A percentile compares a stretch with the other conserved stretches of the same genome.
Evolutionary conservation across 2,329 filamentous ascomycete species (phyloP).

Genomic region (Parascedosporium putredinis): DNA sequence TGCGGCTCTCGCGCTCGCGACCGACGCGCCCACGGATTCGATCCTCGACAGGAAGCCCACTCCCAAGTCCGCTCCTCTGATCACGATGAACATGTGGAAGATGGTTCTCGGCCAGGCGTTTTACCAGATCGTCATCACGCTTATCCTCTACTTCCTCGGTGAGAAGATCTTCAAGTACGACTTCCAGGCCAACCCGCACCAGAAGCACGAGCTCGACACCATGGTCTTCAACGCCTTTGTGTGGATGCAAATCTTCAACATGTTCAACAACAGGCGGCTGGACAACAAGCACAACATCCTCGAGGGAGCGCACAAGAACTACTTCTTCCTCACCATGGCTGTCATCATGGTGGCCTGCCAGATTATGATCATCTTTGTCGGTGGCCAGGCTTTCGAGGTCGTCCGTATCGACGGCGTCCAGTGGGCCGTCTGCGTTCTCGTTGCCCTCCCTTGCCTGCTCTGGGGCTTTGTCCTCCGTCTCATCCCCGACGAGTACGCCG

Average conservation of each 20-base stretch:
- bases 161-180: slow-evolving; percentile 42
- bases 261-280: slow-evolving; percentile 54
- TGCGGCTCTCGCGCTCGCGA: slow-evolving; percentile 53
- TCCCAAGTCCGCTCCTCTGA: slow-evolving; percentile 58
- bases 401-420: slow-evolving; percentile 29
- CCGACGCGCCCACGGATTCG: slow-evolving; percentile 47
- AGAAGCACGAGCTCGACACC: slow-evolving; percentile 41
- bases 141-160: slow-evolving; percentile 52
- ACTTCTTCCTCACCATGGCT: slow-evolving; percentile 48
- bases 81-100: slow-evolving; percentile 62
- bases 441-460: slow-evolving; percentile 37
- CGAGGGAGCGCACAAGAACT: slow-evolving; percentile 44
- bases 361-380: slow-evolving; percentile 46
- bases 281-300: slow-evolving; percentile 55
- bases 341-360: slow-evolving; percentile 47
- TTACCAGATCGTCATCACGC: slow-evolving; percentile 46
- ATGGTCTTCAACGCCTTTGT: slow-evolving; percentile 62
- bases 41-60: slow-evolving; percentile 39
- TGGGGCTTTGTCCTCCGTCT: slow-evolving; percentile 37
- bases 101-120: slow-evolving; percentile 54
- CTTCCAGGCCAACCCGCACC: slow-evolving; percentile 21
- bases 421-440: slow-evolving; percentile 43
- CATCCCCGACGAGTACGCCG: slow-evolving; percentile 32
- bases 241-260: slow-evolving; percentile 65
- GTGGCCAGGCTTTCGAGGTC: slow-evolving; percentile 43